phyloP scores from a whole-genome alignment of 2,329 filamentous ascomycete genomes.

The Fusarium sulawesiense region DNA sequence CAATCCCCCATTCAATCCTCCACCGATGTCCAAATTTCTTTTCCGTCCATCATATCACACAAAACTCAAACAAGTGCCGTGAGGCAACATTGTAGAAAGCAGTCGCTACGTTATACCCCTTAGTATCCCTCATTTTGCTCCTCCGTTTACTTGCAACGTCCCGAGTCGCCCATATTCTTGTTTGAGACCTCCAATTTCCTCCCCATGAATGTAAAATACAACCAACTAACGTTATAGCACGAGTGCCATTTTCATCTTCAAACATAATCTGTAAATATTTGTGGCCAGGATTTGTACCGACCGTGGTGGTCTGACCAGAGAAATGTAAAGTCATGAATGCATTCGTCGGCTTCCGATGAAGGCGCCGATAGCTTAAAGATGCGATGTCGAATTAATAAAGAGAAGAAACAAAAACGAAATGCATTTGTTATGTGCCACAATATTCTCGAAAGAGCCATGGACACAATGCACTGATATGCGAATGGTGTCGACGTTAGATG shows the following conservation, averaged over 20 bases:
- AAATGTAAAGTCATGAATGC: constrained; percentile 29
- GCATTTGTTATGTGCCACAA: constrained; percentile 5
- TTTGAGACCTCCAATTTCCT: neutral
- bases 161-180: constrained; percentile 23
- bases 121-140: constrained; percentile 33
- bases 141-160: constrained; percentile 17
- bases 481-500: constrained; percentile 38
- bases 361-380: constrained; percentile 1
- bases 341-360: constrained; percentile 8
- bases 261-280: constrained; percentile 40
- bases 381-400: constrained; percentile 15
- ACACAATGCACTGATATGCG: constrained; percentile 22
- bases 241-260: constrained; percentile 30
- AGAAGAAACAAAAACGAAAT: constrained; percentile 5
- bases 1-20: neutral
- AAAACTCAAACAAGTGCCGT: constrained; percentile 56
- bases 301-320: constrained; percentile 23
- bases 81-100: constrained; percentile 61
- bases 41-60: constrained; percentile 27
- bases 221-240: constrained; percentile 6
- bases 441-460: neutral
- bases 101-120: constrained; percentile 35
- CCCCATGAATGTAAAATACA: constrained; percentile 15
- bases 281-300: constrained; percentile 22
- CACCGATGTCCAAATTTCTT: neutral